Percentiles rank a stretch among this genome's conserved stretches.
These are phyloP conservation scores for Aureoboletus auriporus DNA, from an alignment of 768 basidiomycete genomes.

Conservation along the genomic window DNA sequence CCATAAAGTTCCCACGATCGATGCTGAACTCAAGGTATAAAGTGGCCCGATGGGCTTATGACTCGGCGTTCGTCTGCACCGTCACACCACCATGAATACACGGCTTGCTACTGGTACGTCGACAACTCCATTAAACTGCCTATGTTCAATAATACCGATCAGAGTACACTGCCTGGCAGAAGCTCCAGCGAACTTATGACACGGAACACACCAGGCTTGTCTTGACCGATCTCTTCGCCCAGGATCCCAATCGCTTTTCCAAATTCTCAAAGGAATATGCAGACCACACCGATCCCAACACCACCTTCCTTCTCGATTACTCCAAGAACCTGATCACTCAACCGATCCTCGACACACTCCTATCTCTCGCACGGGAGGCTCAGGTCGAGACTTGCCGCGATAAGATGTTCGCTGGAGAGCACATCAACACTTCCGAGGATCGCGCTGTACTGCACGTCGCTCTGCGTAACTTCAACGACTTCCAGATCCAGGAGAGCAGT, in stretches of 20 bases:
- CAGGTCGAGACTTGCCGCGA: conserved; percentile 80
- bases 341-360: conserved; percentile 72
- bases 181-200: conserved; percentile 82
- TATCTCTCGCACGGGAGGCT: conserved; percentile 82
- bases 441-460: conserved; percentile 96
- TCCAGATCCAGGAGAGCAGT: conserved; percentile 76
- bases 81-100: conserved; percentile 50
- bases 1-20: conserved; percentile 22
- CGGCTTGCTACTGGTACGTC: conserved; percentile 54
- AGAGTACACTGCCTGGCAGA: conserved; percentile 91
- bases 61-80: conserved; percentile 4
- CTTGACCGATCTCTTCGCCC: conserved; percentile 89
- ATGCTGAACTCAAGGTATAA: conserved; percentile 12
- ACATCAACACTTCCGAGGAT: conserved; percentile 98
- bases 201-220: conserved; percentile 66
- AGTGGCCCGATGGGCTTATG: neutral
- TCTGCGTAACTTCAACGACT: conserved; percentile 75
- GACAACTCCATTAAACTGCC: neutral
- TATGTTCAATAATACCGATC: conserved; percentile 4
- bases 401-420: conserved; percentile 92
- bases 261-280: conserved; percentile 80
- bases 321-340: conserved; percentile 95
- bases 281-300: conserved; percentile 58
- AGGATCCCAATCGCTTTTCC: conserved; percentile 82
- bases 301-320: conserved; percentile 89